Evolutionary conservation across 352 stramenopile genomes (phyloP).

Genomic region (Phytopythium aichiense): DNA sequence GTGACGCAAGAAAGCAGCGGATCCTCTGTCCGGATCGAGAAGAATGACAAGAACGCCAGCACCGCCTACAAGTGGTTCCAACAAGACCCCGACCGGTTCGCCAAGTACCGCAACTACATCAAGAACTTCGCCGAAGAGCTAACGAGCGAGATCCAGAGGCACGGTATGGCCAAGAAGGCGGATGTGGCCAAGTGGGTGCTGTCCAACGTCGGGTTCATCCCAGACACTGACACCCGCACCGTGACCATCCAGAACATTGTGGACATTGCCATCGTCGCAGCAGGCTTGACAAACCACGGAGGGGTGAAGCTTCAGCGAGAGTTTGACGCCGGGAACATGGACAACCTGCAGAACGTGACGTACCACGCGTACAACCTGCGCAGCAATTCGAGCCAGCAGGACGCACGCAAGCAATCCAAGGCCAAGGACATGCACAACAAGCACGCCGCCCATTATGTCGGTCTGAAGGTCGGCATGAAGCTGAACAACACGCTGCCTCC

Average conservation of each 20-base stretch:
- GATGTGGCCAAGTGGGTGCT: not conserved
- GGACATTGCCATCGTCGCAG: slow-evolving; percentile 1
- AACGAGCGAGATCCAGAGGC: not conserved
- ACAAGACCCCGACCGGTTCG: not conserved
- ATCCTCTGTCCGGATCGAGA: not conserved
- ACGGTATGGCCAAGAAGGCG: not conserved
- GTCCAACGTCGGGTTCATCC: not conserved
- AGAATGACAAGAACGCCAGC: slow-evolving; percentile 4
- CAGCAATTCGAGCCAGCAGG: not conserved
- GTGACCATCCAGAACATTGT: not conserved
- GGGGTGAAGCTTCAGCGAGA: not conserved
- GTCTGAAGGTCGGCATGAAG: slow-evolving; percentile 34
- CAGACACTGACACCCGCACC: not conserved
- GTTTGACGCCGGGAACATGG: not conserved
- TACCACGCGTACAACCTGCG: not conserved
- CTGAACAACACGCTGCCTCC: slow-evolving; percentile 31
- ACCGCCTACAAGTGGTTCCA: not conserved
- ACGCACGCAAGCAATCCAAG: not conserved
- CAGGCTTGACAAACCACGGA: not conserved
- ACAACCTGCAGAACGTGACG: not conserved
- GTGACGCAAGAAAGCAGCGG: not conserved
- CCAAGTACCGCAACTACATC: slow-evolving; percentile 5
- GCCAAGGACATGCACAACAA: not conserved
- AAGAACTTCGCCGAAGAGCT: slow-evolving; percentile 12
- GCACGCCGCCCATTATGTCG: slow-evolving; percentile 37